phyloP scores from a whole-genome alignment of 2,329 filamentous ascomycete species.

The Trichoderma polysporum region DNA sequence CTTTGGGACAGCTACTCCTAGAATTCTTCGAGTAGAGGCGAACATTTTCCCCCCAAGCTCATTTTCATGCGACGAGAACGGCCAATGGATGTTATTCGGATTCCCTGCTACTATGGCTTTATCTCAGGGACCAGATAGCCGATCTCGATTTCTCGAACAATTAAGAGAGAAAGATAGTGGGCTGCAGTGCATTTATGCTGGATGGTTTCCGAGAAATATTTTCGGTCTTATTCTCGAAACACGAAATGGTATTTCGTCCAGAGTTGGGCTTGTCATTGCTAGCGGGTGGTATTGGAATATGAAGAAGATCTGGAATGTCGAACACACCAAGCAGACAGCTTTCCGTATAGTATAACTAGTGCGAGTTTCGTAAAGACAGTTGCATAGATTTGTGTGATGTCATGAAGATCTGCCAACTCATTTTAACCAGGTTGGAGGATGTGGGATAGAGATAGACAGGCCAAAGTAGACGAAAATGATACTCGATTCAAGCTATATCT shows the following conservation, averaged over 20 bases:
- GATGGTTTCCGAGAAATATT: neutral
- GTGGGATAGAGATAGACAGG: neutral
- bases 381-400: neutral
- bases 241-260: neutral
- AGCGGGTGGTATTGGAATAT: too few species aligned
- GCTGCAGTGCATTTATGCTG: neutral
- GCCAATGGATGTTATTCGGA: neutral
- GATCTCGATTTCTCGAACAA: neutral
- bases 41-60: neutral
- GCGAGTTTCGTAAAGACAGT: neutral
- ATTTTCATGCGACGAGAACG: neutral
- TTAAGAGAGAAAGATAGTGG: neutral
- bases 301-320: neutral
- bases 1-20: neutral
- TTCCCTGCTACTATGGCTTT: neutral
- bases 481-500: neutral
- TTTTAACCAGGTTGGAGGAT: neutral
- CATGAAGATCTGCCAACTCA: neutral
- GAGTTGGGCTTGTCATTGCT: neutral
- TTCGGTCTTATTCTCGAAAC: neutral
- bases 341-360: neutral
- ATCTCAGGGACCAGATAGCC: neutral
- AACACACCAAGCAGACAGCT: neutral
- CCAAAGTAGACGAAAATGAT: neutral
- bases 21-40: neutral